Evolutionary conservation across 139 green algal species (phyloP), one percentile per base, ranked within the genome.

Genomic region (Haematococcus lacustris): DNA sequence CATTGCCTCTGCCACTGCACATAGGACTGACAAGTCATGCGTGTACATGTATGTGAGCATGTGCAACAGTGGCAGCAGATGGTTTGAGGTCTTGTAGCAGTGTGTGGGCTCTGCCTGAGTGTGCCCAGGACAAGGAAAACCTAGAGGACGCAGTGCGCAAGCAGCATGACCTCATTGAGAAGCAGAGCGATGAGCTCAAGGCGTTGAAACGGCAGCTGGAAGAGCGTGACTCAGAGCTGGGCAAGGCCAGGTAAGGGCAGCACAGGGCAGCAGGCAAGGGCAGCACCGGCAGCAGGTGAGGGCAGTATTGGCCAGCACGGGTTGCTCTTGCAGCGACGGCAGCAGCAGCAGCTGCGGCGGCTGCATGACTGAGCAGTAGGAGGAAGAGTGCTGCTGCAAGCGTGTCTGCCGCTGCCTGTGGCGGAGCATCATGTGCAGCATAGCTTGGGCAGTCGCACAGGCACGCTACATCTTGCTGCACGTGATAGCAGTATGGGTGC

Each of bases 121-220:
- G 43, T 53, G 43, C 17, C n/a, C 67, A 72, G 43, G 78, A 84
- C 68, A 84, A 84, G 73, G 82, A 84, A 47, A 73, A 73, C 51
- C 63, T 87, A 51, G 82, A 84, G 67, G 78, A 81, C 25, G 76
- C 73, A 23, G 78, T 87, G 37, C 59, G 74, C 3, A 76, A 78
- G 65, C 71, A 86, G 76, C 80, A 86, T 64, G 80, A 77, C 53
- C 71, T 83, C 7, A 81, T 83, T 57, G 83, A 88, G 57, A 80
- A 83, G 71, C 80, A 82, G 66, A 81, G 76, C 6, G 70, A 80
- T 38, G 83, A 88, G 78, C 79, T 88, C 40, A 80, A 83, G 40
- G 66, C 40, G 25, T 32, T 83, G 1, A 83, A 81, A 62, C 70
- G 71, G 23, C 71, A 81, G 35, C 33, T 88, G 63, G 83, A 88